phyloP scores from a whole-genome alignment of 495 filamentous ascomycete species.

The Penicillium longicatenatum region DNA sequence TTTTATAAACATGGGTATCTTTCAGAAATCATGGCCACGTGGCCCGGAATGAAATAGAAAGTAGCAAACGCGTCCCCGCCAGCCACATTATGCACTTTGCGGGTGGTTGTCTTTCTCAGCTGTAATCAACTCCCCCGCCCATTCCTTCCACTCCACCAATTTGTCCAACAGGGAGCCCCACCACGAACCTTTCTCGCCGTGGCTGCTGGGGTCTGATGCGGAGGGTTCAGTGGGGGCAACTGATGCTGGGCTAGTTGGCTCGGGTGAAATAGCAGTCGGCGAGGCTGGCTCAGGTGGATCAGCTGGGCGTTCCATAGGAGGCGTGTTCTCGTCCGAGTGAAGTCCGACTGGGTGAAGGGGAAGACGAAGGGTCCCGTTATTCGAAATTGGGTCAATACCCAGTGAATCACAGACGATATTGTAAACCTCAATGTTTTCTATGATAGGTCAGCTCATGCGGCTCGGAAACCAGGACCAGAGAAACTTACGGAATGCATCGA shows the following conservation, averaged over 20 bases:
- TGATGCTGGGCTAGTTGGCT: slow-evolving; percentile 21
- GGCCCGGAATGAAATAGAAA: slow-evolving; percentile 8
- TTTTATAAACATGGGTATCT: slow-evolving; percentile 24
- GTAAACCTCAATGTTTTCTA: slow-evolving; percentile 94
- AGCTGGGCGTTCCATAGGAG: slow-evolving; percentile 36
- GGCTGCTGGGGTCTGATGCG: slow-evolving; percentile 21
- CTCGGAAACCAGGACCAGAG: background rate
- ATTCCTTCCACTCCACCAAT: slow-evolving; percentile 40
- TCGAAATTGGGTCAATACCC: slow-evolving; percentile 64
- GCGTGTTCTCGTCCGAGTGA: slow-evolving; percentile 55
- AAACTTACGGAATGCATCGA: slow-evolving; percentile 81
- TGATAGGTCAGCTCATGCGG: slow-evolving; percentile 3
- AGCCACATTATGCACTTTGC: slow-evolving; percentile 7
- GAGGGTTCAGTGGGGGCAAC: slow-evolving; percentile 14
- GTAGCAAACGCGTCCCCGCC: background rate
- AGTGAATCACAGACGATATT: slow-evolving; percentile 89
- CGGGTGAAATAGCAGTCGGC: slow-evolving; percentile 6
- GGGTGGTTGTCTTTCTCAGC: slow-evolving; percentile 40
- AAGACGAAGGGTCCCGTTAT: slow-evolving; percentile 86
- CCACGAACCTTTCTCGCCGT: slow-evolving; percentile 36
- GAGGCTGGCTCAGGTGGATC: slow-evolving; percentile 36
- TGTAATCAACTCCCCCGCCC: slow-evolving; percentile 38
- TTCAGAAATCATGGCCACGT: slow-evolving; percentile 11
- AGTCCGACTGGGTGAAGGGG: slow-evolving; percentile 70
- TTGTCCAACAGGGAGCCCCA: slow-evolving; percentile 37